These are phyloP conservation scores for Hsuehochloa calcarea DNA, from an alignment of 176 grass and related monocot species.

Conservation along the genomic window DNA sequence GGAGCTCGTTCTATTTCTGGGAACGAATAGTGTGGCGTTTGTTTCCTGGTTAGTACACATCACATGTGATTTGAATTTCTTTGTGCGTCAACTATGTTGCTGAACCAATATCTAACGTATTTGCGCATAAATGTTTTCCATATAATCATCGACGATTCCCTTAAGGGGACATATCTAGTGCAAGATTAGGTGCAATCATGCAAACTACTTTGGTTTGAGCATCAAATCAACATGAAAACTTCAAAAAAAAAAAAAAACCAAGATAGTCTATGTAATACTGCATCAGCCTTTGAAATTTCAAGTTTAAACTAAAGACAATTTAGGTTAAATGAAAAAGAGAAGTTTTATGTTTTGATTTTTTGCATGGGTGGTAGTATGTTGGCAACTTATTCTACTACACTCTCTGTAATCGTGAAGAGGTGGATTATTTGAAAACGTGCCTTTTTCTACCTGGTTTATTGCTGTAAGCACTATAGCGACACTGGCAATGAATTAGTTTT, in stretches of 20 bases:
- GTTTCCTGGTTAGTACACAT: conserved; percentile 62
- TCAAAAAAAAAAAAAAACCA: no score
- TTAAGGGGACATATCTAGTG: not conserved
- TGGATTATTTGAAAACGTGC: not conserved
- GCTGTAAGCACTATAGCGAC: not conserved
- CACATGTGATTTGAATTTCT: not conserved
- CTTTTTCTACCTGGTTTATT: not conserved
- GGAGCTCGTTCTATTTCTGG: conserved; percentile 58
- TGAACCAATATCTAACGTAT: conserved; percentile 1
- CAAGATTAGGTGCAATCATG: no score
- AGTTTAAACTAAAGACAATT: not conserved
- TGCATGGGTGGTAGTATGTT: not conserved
- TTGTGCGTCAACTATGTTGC: not conserved
- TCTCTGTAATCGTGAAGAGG: not conserved
- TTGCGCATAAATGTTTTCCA: not conserved
- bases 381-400: not conserved
- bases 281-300: no score
- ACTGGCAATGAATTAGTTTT: not conserved
- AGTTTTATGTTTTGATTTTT: conserved; percentile 7
- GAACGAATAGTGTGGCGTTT: conserved; percentile 41
- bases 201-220: not conserved
- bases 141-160: not conserved
- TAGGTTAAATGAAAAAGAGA: not conserved
- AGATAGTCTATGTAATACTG: no score
- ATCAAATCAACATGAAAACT: not conserved